Evolutionary conservation across 495 filamentous ascomycete genomes (phyloP).

Genomic region (Aspergillus cavernicola): DNA sequence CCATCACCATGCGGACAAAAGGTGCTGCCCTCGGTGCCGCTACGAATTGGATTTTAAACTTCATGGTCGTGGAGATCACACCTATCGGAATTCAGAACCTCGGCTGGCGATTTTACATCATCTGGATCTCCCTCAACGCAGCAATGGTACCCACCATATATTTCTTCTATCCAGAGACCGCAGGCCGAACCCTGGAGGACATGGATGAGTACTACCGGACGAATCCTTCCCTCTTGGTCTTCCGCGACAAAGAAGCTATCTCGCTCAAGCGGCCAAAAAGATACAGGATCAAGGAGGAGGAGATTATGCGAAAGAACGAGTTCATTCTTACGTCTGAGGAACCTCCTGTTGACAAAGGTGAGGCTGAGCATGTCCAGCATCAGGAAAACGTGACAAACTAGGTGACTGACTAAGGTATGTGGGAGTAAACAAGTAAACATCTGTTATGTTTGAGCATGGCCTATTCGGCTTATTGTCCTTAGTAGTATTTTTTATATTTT

Average conservation of each 20-base stretch:
- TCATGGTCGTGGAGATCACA: conserved; percentile 59
- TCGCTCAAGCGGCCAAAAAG: conserved; percentile 29
- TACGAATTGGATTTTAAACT: conserved; percentile 59
- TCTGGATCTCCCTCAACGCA: conserved; percentile 56
- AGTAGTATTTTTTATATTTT: too few relatives aligned
- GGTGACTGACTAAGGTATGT: not conserved
- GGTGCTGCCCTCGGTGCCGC: conserved; percentile 51
- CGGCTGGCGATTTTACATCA: conserved; percentile 55
- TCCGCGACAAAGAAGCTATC: conserved; percentile 36
- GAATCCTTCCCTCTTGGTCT: conserved; percentile 32
- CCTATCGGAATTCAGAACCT: conserved; percentile 50
- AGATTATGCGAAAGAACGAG: not conserved
- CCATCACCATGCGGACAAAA: conserved; percentile 53
- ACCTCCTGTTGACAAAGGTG: not conserved
- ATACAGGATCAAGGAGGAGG: conserved; percentile 15
- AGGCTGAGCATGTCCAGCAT: not conserved
- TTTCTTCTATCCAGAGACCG: conserved; percentile 56
- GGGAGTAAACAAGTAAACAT: too few relatives aligned
- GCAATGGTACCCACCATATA: conserved; percentile 55
- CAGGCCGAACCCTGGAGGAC: conserved; percentile 42
- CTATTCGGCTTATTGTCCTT: not conserved
- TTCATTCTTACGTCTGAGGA: not conserved
- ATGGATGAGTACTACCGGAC: conserved; percentile 42
- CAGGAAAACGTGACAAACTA: not conserved
- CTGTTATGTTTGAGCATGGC: too few relatives aligned